Conservation (phyloP, 1,284 basidiomycete species). For the Testicularia cyperi region DNA sequence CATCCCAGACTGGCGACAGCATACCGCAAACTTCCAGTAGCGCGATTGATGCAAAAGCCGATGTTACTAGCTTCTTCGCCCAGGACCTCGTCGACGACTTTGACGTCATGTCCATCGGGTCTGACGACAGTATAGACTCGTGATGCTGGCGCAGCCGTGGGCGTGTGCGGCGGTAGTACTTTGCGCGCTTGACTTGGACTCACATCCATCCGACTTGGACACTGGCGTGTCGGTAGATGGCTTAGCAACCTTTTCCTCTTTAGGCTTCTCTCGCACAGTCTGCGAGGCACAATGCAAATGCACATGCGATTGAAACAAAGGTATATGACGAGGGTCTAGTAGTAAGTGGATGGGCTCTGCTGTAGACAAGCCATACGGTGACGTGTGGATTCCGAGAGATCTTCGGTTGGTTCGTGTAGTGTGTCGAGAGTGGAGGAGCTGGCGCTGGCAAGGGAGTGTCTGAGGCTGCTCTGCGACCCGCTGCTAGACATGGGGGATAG, state of each 20-base stretch:
- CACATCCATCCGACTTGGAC: too few species aligned
- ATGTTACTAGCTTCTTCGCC: not conserved
- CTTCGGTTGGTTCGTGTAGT: not conserved
- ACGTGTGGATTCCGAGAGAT: not conserved
- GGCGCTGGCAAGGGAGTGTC: not conserved
- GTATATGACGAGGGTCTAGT: not conserved
- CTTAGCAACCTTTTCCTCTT: not conserved
- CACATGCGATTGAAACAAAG: not conserved
- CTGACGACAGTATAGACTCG: too few species aligned
- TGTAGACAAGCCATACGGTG: not conserved
- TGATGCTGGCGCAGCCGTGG: too few species aligned
- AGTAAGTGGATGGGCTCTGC: not conserved
- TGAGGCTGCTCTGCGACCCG: not conserved
- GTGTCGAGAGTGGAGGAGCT: not conserved
- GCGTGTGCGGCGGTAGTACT: too few species aligned
- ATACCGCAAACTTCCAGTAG: too few species aligned
- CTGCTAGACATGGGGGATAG: slow-evolving; percentile 17
- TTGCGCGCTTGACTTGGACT: too few species aligned
- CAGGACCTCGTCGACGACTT: not conserved
- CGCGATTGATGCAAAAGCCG: not conserved
- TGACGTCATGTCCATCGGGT: slow-evolving; percentile 17
- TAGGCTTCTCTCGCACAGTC: not conserved
- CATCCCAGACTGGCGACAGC: too few species aligned
- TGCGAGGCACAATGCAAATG: not conserved
- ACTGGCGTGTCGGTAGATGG: too few species aligned